Evolutionary conservation across 1,139 yeast species (phyloP).

Genomic region (Magnusiomyces paraingens): DNA sequence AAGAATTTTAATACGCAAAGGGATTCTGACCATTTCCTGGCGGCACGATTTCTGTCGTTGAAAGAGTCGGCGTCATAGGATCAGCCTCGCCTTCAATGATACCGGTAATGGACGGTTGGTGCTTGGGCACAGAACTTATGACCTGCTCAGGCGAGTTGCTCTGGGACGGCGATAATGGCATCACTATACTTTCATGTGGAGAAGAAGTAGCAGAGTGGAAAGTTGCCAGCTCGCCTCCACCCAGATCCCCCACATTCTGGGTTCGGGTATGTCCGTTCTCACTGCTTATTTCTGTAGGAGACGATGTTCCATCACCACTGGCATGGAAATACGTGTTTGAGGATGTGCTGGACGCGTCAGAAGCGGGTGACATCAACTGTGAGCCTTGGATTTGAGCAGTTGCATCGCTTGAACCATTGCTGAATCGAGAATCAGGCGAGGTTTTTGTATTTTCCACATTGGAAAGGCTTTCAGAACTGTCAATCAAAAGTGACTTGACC

Average conservation of each 20-base stretch:
- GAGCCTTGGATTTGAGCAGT: neutral
- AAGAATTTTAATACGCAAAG: neutral
- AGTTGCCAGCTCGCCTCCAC: neutral
- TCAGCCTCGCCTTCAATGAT: too few species aligned
- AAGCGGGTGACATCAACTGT: neutral
- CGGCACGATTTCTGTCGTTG: neutral
- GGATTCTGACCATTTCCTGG: neutral
- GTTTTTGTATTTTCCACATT: too few species aligned
- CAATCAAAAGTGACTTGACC: neutral
- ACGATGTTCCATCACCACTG: neutral
- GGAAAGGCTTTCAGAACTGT: neutral
- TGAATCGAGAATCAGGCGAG: neutral
- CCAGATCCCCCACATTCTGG: neutral
- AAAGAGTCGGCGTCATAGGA: too few species aligned
- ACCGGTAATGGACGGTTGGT: too few species aligned
- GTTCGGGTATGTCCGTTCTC: neutral
- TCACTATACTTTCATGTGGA: neutral
- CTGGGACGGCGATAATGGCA: conserved; percentile 1
- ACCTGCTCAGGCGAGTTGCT: too few species aligned
- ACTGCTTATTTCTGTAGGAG: neutral
- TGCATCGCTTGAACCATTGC: neutral
- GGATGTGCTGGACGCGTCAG: neutral
- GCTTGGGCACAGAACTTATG: too few species aligned
- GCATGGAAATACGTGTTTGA: neutral
- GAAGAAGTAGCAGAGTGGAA: neutral